Evolutionary conservation across 1,139 yeast species (phyloP).

Genomic region (Chernovozyma sophiae-reginae): DNA sequence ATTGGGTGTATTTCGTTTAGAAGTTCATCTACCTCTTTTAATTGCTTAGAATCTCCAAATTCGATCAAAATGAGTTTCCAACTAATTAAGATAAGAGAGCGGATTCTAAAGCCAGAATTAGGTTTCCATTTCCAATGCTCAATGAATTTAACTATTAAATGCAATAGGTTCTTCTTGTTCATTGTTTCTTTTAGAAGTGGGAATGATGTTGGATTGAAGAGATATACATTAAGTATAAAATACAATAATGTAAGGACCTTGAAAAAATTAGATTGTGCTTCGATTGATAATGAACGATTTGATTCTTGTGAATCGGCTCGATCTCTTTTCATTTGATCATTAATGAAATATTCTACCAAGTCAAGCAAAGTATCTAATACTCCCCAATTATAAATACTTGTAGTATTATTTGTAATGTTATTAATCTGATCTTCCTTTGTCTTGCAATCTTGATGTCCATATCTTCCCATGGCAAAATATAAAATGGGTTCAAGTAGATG

Average conservation of each 20-base stretch:
- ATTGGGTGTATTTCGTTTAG: conserved; percentile 43
- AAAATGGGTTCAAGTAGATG: conserved; percentile 9
- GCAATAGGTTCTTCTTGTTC: conserved; percentile 32
- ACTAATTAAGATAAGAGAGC: conserved; percentile 54
- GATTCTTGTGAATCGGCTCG: conserved; percentile 1
- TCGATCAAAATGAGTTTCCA: conserved; percentile 60
- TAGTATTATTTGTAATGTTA: conserved; percentile 21
- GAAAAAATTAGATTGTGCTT: conserved; percentile 21
- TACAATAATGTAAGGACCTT: conserved; percentile 52
- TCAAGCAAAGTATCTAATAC: conserved; percentile 12
- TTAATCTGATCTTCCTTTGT: conserved; percentile 33
- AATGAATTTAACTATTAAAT: conserved; percentile 45
- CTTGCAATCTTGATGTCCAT: conserved; percentile 17
- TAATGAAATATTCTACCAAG: conserved; percentile 13
- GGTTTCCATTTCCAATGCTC: conserved; percentile 67
- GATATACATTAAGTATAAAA: conserved; percentile 34
- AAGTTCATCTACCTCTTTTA: conserved; percentile 47
- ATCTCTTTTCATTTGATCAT: conserved; percentile 12
- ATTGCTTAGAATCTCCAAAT: conserved; percentile 54
- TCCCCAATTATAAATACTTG: conserved; percentile 8
- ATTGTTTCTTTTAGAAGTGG: conserved; percentile 18
- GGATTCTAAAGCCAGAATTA: conserved; percentile 22
- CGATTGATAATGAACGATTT: not conserved
- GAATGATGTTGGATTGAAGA: conserved; percentile 15
- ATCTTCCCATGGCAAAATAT: conserved; percentile 45